Percentiles rank a stretch among this genome's conserved stretches.
Conservation (phyloP, 2,329 filamentous ascomycete species). For the Xylariaceae sp. region DNA sequence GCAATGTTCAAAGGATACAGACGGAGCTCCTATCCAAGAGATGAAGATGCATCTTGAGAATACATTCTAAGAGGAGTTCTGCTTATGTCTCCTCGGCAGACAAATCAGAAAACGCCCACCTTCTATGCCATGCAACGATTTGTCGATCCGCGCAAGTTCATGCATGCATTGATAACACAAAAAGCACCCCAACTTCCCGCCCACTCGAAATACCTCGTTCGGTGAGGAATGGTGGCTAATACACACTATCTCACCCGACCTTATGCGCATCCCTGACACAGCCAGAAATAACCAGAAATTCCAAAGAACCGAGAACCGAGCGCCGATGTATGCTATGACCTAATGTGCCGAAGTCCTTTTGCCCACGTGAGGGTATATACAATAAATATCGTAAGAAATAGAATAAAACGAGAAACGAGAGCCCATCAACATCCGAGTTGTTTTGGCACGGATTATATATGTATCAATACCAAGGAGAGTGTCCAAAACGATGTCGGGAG, state of each 20-base stretch:
- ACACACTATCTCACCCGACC: slow-evolving; percentile 13
- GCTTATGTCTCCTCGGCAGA: slow-evolving; percentile 13
- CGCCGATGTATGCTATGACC: slow-evolving; percentile 41
- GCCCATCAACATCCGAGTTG: slow-evolving; percentile 20
- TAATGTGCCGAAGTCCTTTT: slow-evolving; percentile 38
- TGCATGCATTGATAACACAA: slow-evolving; percentile 22
- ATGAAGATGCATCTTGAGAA: slow-evolving; percentile 24
- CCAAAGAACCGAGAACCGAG: slow-evolving; percentile 34
- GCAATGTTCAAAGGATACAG: slow-evolving; percentile 16
- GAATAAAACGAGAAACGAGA: slow-evolving; percentile 24
- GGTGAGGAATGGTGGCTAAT: slow-evolving; percentile 7
- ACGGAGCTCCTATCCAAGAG: slow-evolving; percentile 13
- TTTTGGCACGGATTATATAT: slow-evolving; percentile 19
- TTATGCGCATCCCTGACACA: slow-evolving; percentile 19
- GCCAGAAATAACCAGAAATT: slow-evolving; percentile 23
- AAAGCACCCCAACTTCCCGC: slow-evolving; percentile 16
- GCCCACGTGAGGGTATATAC: slow-evolving; percentile 42
- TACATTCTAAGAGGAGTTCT: slow-evolving; percentile 16
- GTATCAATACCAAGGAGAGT: slow-evolving; percentile 19
- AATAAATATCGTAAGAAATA: slow-evolving; percentile 33
- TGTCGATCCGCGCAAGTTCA: slow-evolving; percentile 23
- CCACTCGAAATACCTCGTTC: not conserved
- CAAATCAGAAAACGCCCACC: slow-evolving; percentile 14
- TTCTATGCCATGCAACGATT: slow-evolving; percentile 30
- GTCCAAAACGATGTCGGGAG: slow-evolving; percentile 3